Conservation (phyloP, 148 eudicot genomes). For the Simmondsia chinensis region DNA sequence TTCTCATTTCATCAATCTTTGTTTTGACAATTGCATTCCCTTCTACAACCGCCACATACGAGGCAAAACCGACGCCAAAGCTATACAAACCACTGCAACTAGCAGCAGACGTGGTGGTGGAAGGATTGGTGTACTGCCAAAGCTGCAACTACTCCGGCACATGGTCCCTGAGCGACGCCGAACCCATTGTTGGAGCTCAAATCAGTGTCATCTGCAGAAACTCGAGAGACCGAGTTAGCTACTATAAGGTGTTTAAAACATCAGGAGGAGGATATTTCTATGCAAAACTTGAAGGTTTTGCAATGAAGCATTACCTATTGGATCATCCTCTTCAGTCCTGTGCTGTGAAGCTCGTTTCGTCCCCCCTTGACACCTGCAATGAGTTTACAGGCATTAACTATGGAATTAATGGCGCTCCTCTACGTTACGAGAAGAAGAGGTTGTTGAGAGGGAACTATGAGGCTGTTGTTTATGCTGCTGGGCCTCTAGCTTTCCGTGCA, state of each 20-base stretch:
- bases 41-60: slow-evolving; percentile 12
- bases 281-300: slow-evolving; percentile 42
- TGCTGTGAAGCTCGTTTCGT: slow-evolving; percentile 56
- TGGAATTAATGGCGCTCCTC: slow-evolving; percentile 60
- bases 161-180: slow-evolving; percentile 39
- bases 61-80: slow-evolving; percentile 1
- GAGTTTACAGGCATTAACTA: slow-evolving; percentile 53
- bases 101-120: slow-evolving; percentile 34
- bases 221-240: slow-evolving; percentile 48
- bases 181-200: slow-evolving; percentile 49
- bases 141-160: slow-evolving; percentile 52
- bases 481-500: slow-evolving; percentile 71
- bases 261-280: slow-evolving; percentile 45
- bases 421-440: slow-evolving; percentile 47
- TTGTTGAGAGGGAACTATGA: slow-evolving; percentile 25
- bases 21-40: slow-evolving; percentile 21
- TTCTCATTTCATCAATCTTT: slow-evolving; percentile 27
- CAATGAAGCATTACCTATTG: slow-evolving; percentile 36
- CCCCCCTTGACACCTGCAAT: slow-evolving; percentile 54
- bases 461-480: slow-evolving; percentile 63
- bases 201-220: slow-evolving; percentile 70
- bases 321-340: slow-evolving; percentile 87
- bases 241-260: slow-evolving; percentile 44
- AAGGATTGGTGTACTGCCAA: slow-evolving; percentile 88
- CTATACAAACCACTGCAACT: slow-evolving; percentile 11